Base-by-base conservation (phyloP, 306 rosid genomes). In the Quercus dentata region DNA sequence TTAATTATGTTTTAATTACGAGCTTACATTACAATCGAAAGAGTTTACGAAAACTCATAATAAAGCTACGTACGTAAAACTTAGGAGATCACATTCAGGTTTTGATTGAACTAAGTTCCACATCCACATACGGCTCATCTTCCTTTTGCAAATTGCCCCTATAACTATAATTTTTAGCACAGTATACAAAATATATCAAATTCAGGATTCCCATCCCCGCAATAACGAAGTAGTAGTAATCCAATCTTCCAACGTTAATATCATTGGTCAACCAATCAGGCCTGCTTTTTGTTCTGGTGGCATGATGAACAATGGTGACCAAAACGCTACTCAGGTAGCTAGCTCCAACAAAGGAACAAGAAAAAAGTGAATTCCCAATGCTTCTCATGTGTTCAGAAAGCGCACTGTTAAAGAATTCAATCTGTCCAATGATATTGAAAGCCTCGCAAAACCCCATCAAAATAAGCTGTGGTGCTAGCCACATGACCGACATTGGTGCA, bases 301-400 rank as follows among this genome's bases (percentile, higher is more conserved):
- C 59, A 33, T 75, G 82, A 41, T 89, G 94, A 65, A 94, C 90
- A 9, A 71, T 46, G 2, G 49, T 80, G 1, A 94, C 81, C 19
- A 91, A 0, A 0, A 83, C 18, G 44, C 87, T 87, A 56, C 91
- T 94, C 69, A 86, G 28, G 80, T 94, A 92, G 75, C 81, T 86
- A 4, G 97, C 74, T 44, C 79, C 52, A 13, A 90, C 97, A 46
- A 88, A 80, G 2, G 92, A 73, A n/a, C 90, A 84, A 0, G 89
- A 86, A 65, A 91, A 74, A 5, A 92, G 85, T 1, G 97, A 76
- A 69, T 92, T 94, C 0, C 92, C 94, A 19, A 88, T 70, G 54
- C 97, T 91, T 17, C 90, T 90, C 91, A 91, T 87, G 69, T 88
- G 87, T 1, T 90, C 94, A 0, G 98, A 94, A 49, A 90, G 88